Conservation (phyloP, 257 asterid genomes). For the Ehretia macrophylla region DNA sequence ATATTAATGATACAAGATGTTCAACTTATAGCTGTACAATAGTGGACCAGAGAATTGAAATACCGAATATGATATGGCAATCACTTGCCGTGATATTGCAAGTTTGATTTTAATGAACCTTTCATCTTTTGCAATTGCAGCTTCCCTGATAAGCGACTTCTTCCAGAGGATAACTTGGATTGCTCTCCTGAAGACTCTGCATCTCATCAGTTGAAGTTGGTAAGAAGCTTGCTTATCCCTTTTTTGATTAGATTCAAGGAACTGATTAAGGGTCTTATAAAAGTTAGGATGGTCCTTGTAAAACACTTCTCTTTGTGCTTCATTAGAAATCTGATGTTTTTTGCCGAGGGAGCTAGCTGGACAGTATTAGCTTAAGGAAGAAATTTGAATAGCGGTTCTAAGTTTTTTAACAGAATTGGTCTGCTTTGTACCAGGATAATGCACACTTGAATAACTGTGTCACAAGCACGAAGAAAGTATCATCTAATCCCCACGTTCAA, state of each 20-base stretch:
- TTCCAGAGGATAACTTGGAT: conserved; percentile 35
- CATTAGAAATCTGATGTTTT: no score
- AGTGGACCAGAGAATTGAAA: no score
- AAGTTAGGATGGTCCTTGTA: not conserved
- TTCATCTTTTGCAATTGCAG: conserved; percentile 39
- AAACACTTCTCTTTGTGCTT: not conserved
- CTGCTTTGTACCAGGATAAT: conserved; percentile 40
- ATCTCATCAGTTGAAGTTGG: conserved; percentile 38
- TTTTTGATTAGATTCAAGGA: conserved; percentile 7
- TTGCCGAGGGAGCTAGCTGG: no score
- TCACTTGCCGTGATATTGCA: not conserved
- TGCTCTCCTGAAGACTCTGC: conserved; percentile 35
- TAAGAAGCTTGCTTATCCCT: conserved; percentile 24
- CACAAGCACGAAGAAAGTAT: conserved; percentile 36
- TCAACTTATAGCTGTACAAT: not conserved
- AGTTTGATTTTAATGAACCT: not conserved
- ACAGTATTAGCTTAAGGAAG: no score
- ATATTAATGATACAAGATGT: not conserved
- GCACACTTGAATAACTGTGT: conserved; percentile 28
- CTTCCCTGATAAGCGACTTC: conserved; percentile 49
- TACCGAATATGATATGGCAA: no score
- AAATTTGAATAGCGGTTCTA: no score
- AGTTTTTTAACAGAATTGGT: no score
- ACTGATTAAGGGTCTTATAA: not conserved
- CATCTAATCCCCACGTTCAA: conserved; percentile 54